phyloP scores from a whole-genome alignment of 2,329 filamentous ascomycete species.

The Diaporthe sp. region DNA sequence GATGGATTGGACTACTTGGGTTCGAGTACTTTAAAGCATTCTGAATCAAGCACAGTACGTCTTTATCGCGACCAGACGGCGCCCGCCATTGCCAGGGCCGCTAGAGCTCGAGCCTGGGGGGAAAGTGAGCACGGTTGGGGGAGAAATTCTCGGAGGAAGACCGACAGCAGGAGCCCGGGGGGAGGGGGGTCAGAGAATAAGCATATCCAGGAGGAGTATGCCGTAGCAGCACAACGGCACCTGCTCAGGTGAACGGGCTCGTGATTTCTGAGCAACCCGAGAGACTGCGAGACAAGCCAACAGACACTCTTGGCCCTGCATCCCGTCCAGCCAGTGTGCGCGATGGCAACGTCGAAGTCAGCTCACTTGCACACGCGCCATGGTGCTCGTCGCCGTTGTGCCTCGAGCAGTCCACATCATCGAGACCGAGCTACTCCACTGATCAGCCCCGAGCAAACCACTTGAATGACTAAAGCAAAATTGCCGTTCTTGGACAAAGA shows the following conservation, averaged over 20 bases:
- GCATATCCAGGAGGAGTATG: not conserved
- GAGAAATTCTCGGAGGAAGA: conserved; percentile 26
- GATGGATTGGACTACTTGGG: not conserved
- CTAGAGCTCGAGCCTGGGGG: conserved; percentile 21
- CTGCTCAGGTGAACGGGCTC: not conserved
- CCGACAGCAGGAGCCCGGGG: conserved; percentile 6
- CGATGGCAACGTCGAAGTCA: conserved; percentile 7
- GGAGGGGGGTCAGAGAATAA: not conserved
- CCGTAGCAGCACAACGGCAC: not conserved
- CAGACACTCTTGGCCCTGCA: not conserved
- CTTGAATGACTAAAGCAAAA: conserved; percentile 20
- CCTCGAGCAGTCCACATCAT: conserved; percentile 14
- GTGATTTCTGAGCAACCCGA: not conserved
- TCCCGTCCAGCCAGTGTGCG: not conserved
- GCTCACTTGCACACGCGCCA: not conserved
- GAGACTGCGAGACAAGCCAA: not conserved
- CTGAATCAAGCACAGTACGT: conserved; percentile 8
- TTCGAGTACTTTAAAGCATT: not conserved
- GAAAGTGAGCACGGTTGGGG: conserved; percentile 34
- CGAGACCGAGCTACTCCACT: conserved; percentile 15
- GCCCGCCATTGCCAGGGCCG: conserved; percentile 20
- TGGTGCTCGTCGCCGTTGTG: not conserved
- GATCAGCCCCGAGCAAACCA: conserved; percentile 16
- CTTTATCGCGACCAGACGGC: not conserved
- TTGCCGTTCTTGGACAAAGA: not conserved